Evolutionary conservation across 225 moss, liverwort and hornwort genomes (phyloP).

Genomic region (Thuidium tamariscinum): DNA sequence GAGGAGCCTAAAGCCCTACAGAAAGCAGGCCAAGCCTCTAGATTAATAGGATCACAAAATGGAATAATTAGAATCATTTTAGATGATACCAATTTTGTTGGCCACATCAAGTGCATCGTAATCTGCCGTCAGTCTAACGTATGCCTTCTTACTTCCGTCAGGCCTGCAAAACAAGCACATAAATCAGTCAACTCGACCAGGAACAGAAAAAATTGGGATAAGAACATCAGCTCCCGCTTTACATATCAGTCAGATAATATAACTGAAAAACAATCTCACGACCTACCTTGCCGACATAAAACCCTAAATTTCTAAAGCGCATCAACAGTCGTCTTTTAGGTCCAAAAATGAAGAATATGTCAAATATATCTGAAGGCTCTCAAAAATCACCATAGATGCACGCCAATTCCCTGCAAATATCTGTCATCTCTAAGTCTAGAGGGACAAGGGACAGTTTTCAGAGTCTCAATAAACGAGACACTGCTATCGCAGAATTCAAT

Average conservation of each 20-base stretch:
- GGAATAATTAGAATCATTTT: neutral
- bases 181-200: neutral
- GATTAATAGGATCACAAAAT: neutral
- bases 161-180: constrained; percentile 23
- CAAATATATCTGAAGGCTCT: neutral
- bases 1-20: neutral
- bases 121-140: constrained; percentile 72
- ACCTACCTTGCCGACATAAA: neutral
- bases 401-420: neutral
- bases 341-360: neutral
- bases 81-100: constrained; percentile 88
- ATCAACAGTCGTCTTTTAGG: too few species aligned
- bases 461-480: neutral
- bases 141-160: constrained; percentile 78
- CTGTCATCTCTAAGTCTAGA: neutral
- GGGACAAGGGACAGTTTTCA: too few species aligned
- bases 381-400: neutral
- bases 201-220: neutral
- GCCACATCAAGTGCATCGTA: constrained; percentile 85
- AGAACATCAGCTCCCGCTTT: neutral
- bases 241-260: neutral
- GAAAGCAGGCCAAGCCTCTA: neutral
- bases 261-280: too few species aligned
- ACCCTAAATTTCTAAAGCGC: neutral
- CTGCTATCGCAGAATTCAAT: neutral